Conservation (phyloP, 345 rosid species). For the Lepidium sativum region DNA sequence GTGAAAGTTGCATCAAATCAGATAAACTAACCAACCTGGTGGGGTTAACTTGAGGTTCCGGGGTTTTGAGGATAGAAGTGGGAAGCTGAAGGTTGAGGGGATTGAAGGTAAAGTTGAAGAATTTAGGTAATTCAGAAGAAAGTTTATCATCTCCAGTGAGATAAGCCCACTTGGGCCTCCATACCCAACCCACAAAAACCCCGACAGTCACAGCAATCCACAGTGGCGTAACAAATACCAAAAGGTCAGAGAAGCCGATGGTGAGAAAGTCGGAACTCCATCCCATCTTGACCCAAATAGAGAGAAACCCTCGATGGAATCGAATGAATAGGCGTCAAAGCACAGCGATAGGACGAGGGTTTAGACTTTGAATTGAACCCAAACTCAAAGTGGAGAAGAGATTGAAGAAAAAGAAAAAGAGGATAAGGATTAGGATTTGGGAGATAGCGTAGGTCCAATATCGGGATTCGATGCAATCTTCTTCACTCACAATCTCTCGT, state of each 20-base stretch:
- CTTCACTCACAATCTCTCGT: neutral
- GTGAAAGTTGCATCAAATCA: neutral
- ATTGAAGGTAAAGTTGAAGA: constrained; percentile 26
- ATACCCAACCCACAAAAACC: constrained; percentile 85
- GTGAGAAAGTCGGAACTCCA: constrained; percentile 44
- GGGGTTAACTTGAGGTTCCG: too few relatives aligned
- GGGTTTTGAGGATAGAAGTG: too few relatives aligned
- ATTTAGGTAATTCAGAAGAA: constrained; percentile 19
- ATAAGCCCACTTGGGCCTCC: constrained; percentile 91
- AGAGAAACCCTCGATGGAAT: neutral
- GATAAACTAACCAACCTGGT: too few relatives aligned
- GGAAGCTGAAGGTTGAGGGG: constrained; percentile 44
- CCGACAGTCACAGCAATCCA: constrained; percentile 87
- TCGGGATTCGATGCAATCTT: neutral
- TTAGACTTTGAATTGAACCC: too few relatives aligned
- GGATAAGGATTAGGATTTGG: constrained; percentile 62
- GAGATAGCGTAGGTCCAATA: too few relatives aligned
- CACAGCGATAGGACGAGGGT: constrained; percentile 44
- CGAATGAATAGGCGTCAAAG: too few relatives aligned
- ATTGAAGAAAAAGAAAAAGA: constrained; percentile 15
- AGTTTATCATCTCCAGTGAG: constrained; percentile 30
- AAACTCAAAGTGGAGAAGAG: neutral
- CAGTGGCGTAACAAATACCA: constrained; percentile 49
- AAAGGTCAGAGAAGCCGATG: constrained; percentile 39
- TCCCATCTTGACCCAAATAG: constrained; percentile 33